Percentiles rank a stretch among this genome's conserved stretches.
Evolutionary conservation across 2,329 filamentous ascomycete genomes (phyloP).

Genomic region (Trichoderma sp.): DNA sequence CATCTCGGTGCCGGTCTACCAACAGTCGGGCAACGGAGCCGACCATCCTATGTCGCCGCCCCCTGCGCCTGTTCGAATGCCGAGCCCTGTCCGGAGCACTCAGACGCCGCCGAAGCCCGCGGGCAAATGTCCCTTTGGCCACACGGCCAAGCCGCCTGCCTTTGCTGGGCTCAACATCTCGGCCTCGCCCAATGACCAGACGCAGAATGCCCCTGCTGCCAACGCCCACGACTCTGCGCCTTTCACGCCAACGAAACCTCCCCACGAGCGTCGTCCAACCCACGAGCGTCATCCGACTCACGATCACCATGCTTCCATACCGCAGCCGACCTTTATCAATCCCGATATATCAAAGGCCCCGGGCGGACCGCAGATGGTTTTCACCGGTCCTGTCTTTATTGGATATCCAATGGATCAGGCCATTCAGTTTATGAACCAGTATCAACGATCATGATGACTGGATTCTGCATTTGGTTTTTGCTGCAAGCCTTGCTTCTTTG

Average conservation of each 20-base stretch:
- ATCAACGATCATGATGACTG: conserved; percentile 41
- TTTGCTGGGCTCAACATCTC: conserved; percentile 37
- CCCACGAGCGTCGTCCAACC: conserved; percentile 31
- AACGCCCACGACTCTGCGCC: conserved; percentile 30
- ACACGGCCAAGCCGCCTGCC: conserved; percentile 48
- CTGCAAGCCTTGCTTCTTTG: conserved; percentile 27
- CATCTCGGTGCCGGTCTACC: conserved; percentile 72
- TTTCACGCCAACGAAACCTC: conserved; percentile 33
- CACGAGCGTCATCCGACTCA: conserved; percentile 32
- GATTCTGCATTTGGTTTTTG: conserved; percentile 23
- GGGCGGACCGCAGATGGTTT: conserved; percentile 69
- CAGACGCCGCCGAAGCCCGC: conserved; percentile 36
- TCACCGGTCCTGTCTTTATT: conserved; percentile 92
- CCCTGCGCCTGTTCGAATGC: conserved; percentile 59
- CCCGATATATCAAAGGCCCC: conserved; percentile 42
- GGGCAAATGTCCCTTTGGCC: conserved; percentile 63
- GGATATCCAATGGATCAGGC: conserved; percentile 85
- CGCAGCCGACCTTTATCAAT: conserved; percentile 58
- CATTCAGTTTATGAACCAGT: conserved; percentile 70
- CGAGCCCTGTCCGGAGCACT: conserved; percentile 40
- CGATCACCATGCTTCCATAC: conserved; percentile 26
- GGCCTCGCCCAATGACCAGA: conserved; percentile 28
- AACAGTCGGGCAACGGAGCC: conserved; percentile 43
- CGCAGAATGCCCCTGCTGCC: conserved; percentile 26
- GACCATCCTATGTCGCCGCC: conserved; percentile 57